phyloP scores from a whole-genome alignment of 2,329 filamentous ascomycete genomes.

The Fusarium nodosum region DNA sequence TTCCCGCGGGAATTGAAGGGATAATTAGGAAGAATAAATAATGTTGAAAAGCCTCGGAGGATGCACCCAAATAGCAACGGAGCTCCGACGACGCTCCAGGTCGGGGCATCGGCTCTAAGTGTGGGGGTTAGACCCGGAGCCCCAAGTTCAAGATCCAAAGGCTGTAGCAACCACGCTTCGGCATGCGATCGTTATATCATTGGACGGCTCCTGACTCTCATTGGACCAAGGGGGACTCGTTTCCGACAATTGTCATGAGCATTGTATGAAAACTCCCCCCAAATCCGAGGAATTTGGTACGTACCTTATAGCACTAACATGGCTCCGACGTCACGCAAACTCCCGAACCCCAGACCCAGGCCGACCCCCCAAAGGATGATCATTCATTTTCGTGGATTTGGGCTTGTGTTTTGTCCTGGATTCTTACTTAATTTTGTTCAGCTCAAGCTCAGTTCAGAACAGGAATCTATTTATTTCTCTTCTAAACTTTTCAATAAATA shows the following conservation, averaged over 20 bases:
- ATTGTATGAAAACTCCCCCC: conserved; percentile 17
- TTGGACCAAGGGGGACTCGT: conserved; percentile 21
- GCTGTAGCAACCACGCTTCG: conserved; percentile 8
- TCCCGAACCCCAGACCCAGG: conserved; percentile 40
- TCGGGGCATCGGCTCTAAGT: conserved; percentile 50
- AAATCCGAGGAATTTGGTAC: conserved; percentile 31
- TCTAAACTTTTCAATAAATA: neutral
- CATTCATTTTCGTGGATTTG: conserved; percentile 29
- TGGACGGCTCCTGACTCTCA: conserved; percentile 10
- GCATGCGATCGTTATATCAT: conserved; percentile 36
- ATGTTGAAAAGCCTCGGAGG: conserved; percentile 28
- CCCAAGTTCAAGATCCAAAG: conserved; percentile 9
- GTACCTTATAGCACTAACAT: conserved; percentile 25
- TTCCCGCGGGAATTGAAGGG: conserved; percentile 33
- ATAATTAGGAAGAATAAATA: conserved; percentile 27
- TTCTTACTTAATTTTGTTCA: conserved; percentile 9
- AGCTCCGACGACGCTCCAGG: conserved; percentile 46
- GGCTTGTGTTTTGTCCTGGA: conserved; percentile 1
- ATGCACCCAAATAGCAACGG: conserved; percentile 38
- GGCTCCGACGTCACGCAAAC: conserved; percentile 45
- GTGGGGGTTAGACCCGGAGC: conserved; percentile 35
- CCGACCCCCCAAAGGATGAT: conserved; percentile 36
- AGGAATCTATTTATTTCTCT: neutral
- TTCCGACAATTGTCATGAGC: conserved; percentile 33
- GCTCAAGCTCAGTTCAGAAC: neutral